Base-by-base conservation (phyloP, 441 rosid species). In the Brassica hybrid region DNA sequence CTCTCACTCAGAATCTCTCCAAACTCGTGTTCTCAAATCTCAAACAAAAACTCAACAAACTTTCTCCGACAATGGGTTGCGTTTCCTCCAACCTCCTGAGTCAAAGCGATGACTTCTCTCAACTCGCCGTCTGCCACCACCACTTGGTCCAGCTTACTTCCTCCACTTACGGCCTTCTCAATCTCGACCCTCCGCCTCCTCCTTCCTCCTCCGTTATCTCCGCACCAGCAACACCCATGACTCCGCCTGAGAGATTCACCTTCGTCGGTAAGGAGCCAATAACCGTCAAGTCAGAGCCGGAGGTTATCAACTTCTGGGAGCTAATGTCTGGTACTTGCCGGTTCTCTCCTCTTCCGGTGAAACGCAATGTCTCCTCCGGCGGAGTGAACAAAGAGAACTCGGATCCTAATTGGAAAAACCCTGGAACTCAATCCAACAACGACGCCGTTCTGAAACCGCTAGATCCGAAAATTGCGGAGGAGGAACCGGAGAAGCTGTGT, bases 111-210 rank as follows among this genome's bases (percentile, higher is more conserved):
- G 93, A 87, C 60, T 86, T 89, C 77, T 56, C 89, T 62, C 90
- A 86, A 52, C 89, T 92, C 62, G 83, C 86, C 34, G 76, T 83
- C 77, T 80, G 73, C 91, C 3, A 85, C 93, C 88, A 89, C 80
- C 97, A 94, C 84, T 88, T 92, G 13, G 96, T 91, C 57, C 86
- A 90, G 2, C 97, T 91, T 65, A 94, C 99, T 65, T 94, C 97
- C 81, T 80, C 97, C 77, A 89, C 97, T n/a, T 92, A 94, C 62
- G 94, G 96, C 59, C 88, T 90, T 78, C 97, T 94, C 87, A 84
- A 86, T 76, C 88, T 91, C 50, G 95, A 92, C n/a, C 90, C 92
- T 0, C 80, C 85, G 0, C 80, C 85, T 50, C 77, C 30, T 65
- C 1, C 78, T 8, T 10, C 74, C 25, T 7, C 80, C 69, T 13